Evolutionary conservation across 2,329 filamentous ascomycete genomes (phyloP).

Genomic region (Taxawa tesnikishii): DNA sequence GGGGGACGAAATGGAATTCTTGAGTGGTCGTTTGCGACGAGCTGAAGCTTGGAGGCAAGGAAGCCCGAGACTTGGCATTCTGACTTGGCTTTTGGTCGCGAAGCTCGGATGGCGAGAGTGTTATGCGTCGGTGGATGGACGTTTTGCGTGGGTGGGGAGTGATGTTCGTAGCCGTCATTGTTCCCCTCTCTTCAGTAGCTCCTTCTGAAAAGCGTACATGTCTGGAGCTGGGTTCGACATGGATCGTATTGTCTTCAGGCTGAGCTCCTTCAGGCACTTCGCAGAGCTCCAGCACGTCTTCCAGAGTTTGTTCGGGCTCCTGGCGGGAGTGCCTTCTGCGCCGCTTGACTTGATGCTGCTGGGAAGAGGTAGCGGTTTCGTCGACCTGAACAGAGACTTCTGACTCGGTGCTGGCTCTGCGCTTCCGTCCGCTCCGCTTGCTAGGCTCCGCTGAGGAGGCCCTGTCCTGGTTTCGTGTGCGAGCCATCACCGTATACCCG

Average conservation of each 20-base stretch:
- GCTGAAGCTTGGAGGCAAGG: slow-evolving; percentile 16
- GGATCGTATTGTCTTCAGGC: slow-evolving; percentile 3
- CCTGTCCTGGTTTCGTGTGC: slow-evolving; percentile 9
- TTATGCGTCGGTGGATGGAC: slow-evolving; percentile 18
- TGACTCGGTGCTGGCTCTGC: slow-evolving; percentile 7
- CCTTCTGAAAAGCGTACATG: slow-evolving; percentile 18
- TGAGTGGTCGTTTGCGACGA: slow-evolving; percentile 12
- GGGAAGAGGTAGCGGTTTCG: slow-evolving; percentile 1
- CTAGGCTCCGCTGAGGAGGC: slow-evolving; percentile 4
- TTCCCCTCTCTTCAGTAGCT: slow-evolving; percentile 8
- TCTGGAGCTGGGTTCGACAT: slow-evolving; percentile 6
- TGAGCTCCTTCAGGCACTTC: slow-evolving; percentile 4
- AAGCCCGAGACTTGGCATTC: slow-evolving; percentile 16
- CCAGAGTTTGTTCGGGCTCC: not conserved
- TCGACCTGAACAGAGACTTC: slow-evolving; percentile 4
- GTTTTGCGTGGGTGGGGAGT: slow-evolving; percentile 19
- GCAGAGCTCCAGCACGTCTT: slow-evolving; percentile 4
- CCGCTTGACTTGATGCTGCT: slow-evolving; percentile 5
- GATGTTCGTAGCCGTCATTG: slow-evolving; percentile 17
- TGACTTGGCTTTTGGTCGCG: slow-evolving; percentile 11
- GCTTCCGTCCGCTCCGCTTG: slow-evolving; percentile 6
- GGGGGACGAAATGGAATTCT: slow-evolving; percentile 17
- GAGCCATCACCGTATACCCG: slow-evolving; percentile 1
- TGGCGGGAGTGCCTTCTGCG: slow-evolving; percentile 7
- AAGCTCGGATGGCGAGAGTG: slow-evolving; percentile 13